Conservation (phyloP, 345 rosid genomes). For the Bruguiera parviflora region DNA sequence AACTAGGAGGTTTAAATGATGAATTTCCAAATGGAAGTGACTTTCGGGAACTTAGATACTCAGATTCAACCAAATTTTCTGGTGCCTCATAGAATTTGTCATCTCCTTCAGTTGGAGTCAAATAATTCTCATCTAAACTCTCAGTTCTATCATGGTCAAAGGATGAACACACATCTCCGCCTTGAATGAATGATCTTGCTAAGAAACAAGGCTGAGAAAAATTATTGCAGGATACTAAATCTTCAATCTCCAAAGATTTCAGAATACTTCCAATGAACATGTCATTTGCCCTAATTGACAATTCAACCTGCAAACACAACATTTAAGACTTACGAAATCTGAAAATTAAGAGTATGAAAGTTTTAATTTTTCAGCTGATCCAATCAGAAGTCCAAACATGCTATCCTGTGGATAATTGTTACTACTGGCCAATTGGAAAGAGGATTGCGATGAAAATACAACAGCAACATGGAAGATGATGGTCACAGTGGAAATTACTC, state of each 20-base stretch:
- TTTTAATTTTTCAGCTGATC: too few relatives aligned
- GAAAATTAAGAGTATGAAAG: too few relatives aligned
- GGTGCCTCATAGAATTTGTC: conserved; percentile 88
- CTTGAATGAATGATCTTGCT: conserved; percentile 80
- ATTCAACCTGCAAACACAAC: conserved; percentile 57
- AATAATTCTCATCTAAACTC: conserved; percentile 34
- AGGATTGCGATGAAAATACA: too few relatives aligned
- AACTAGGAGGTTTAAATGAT: conserved; percentile 64
- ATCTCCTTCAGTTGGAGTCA: conserved; percentile 68
- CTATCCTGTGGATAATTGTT: too few relatives aligned
- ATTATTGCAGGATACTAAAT: conserved; percentile 56
- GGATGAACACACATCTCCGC: conserved; percentile 42
- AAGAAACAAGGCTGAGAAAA: conserved; percentile 57
- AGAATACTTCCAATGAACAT: conserved; percentile 81
- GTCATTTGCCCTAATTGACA: conserved; percentile 72
- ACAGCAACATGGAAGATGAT: too few relatives aligned
- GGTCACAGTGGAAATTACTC: too few relatives aligned
- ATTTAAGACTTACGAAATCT: too few relatives aligned
- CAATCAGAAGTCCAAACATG: neutral
- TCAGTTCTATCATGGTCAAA: conserved; percentile 36
- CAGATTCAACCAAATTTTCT: conserved; percentile 68
- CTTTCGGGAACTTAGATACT: conserved; percentile 22
- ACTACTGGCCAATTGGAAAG: too few relatives aligned
- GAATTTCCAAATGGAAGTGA: conserved; percentile 23
- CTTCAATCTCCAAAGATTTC: conserved; percentile 94